Percentiles rank a stretch among this genome's conserved stretches.
Conservation (phyloP, 2,329 filamentous ascomycete genomes). For the Fusarium guadeloupense region DNA sequence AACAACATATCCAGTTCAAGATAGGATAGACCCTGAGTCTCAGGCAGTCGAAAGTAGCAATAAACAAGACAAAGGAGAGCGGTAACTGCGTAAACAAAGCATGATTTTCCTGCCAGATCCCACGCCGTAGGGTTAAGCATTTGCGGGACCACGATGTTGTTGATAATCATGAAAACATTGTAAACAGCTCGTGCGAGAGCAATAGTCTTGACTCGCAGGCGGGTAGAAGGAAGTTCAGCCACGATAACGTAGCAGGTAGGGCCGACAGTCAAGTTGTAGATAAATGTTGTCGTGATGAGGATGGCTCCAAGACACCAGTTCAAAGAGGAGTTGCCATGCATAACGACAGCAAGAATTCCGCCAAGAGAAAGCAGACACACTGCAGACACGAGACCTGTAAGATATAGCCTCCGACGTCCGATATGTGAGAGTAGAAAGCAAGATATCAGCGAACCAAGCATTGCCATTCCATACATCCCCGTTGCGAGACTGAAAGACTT, state of each 20-base stretch:
- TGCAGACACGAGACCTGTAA: conserved; percentile 46
- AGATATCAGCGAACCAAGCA: conserved; percentile 52
- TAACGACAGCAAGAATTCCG: conserved; percentile 49
- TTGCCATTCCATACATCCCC: conserved; percentile 51
- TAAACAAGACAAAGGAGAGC: conserved; percentile 34
- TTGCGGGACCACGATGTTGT: conserved; percentile 37
- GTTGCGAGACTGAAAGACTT: conserved; percentile 52
- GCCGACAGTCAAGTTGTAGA: conserved; percentile 44
- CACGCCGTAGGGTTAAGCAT: conserved; percentile 41
- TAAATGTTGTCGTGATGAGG: conserved; percentile 52
- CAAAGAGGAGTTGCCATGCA: conserved; percentile 35
- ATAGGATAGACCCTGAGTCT: conserved; percentile 40
- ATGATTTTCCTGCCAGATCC: conserved; percentile 40
- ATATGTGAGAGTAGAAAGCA: conserved; percentile 51
- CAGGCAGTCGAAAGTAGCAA: conserved; percentile 42
- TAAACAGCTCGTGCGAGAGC: conserved; percentile 47
- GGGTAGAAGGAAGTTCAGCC: conserved; percentile 50
- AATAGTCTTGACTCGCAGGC: conserved; percentile 52
- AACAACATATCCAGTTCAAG: conserved; percentile 43
- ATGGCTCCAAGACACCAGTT: conserved; percentile 51
- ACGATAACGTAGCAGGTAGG: conserved; percentile 49
- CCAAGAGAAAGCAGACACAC: conserved; percentile 50
- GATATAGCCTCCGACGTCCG: conserved; percentile 53
- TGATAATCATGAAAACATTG: conserved; percentile 35
- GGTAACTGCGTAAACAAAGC: conserved; percentile 33